Base-by-base conservation (phyloP, 2,329 filamentous ascomycete genomes). In the Ophiostoma himal-ulmi region DNA sequence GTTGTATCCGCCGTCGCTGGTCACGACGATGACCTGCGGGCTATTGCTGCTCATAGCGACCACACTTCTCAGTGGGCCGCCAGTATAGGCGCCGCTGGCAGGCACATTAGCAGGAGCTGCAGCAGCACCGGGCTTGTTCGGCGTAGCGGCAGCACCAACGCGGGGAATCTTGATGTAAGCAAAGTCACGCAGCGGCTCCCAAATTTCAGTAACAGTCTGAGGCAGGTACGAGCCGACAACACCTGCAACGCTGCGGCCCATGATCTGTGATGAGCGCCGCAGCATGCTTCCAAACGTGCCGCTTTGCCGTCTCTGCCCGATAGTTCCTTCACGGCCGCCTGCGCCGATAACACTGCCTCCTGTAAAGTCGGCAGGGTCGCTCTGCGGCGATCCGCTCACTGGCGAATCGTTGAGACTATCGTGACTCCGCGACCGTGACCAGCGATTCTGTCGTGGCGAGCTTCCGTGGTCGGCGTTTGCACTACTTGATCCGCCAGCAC, bases 21-120 rank as follows among this genome's bases (percentile, higher is more conserved):
- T 99, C 17, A 97, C 94, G 0, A 98, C 92, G 94, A 99, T 98
- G 67, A 99, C 92, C 76, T 98, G 94, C 0, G 95, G 95, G 36
- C 91, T 94, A 77, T 89, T 96, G 76, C 90, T 95, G 78, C 92
- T 97, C 90, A 99, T 96, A 10, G 95, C 94, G 62, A 99, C 95
- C n/a, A 99, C 94, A 74, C 93, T 97, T 74, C 91, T 85, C 57
- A 96, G 80, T 0, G 92, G 89, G 0, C 84, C 82, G n/a, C 77
- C 77, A 48, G 74, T 75, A 36, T 72, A 70, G 4, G 34, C 34
- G 1, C 70, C 52, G 5, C 67, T 57, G 30, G 41, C 26, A 11
- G 76, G 5, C 79, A 60, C 14, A 22, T 60, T 70, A 64, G n/a
- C 54, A 6, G 73, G 60, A 4, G 70, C 17, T 17, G 54, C 70